A percentile compares a stretch with the other conserved stretches of the same genome.
phyloP scores from a whole-genome alignment of 768 basidiomycete species.

The Polyporus arcularius region DNA sequence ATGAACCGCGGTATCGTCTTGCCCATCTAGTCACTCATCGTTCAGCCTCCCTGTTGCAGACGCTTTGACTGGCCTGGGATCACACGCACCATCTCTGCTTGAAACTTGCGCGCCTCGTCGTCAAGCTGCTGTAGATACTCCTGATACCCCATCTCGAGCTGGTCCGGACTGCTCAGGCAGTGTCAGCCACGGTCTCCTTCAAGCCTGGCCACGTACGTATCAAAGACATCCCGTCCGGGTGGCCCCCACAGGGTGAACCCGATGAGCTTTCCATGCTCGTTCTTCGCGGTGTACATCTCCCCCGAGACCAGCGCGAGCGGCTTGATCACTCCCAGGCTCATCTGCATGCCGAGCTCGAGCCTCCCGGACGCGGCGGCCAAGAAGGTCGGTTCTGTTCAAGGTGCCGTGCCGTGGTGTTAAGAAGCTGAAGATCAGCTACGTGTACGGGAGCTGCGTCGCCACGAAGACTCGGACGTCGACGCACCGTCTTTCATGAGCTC shows the following conservation, averaged over 20 bases:
- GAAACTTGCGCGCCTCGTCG: not conserved
- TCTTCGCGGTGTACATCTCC: constrained; percentile 18
- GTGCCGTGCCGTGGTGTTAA: too few species aligned
- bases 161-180: not conserved
- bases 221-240: constrained; percentile 1
- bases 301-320: constrained; percentile 10
- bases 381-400: not conserved
- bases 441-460: too few species aligned
- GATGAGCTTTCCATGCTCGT: constrained; percentile 12
- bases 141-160: not conserved
- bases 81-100: not conserved
- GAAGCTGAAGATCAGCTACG: too few species aligned
- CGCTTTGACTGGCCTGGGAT: not conserved
- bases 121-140: not conserved
- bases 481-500: too few species aligned
- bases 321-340: constrained; percentile 2
- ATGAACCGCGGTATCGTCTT: not conserved
- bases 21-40: not conserved
- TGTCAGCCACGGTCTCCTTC: not conserved
- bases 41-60: too few species aligned
- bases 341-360: not conserved
- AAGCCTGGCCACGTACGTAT: constrained; percentile 5
- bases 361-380: not conserved
- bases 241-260: constrained; percentile 17
- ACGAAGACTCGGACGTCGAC: too few species aligned